These are phyloP conservation scores for Leccinum broughii DNA, from an alignment of 768 basidiomycete genomes.

Conservation along the genomic window DNA sequence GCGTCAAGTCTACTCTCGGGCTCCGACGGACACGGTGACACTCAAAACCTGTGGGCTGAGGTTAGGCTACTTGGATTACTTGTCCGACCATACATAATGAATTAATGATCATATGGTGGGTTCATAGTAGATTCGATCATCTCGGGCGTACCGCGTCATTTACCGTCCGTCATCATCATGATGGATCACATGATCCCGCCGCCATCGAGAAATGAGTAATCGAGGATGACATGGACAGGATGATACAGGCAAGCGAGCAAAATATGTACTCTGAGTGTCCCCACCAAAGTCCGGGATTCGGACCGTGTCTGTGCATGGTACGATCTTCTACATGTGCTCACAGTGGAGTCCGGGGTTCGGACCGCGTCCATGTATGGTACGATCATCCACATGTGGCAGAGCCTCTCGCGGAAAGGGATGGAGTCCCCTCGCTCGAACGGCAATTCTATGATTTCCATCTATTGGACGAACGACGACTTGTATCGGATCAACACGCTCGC, in stretches of 20 bases:
- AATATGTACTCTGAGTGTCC: too few relatives aligned
- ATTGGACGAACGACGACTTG: not conserved
- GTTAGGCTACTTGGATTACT: too few relatives aligned
- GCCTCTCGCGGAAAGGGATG: not conserved
- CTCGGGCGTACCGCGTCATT: not conserved
- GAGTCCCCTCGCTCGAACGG: not conserved
- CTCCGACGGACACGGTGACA: not conserved
- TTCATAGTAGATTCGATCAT: not conserved
- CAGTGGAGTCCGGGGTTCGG: not conserved
- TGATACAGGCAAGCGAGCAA: too few relatives aligned
- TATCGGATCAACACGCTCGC: too few relatives aligned
- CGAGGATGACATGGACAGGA: not conserved
- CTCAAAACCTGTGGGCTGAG: too few relatives aligned
- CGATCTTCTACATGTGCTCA: too few relatives aligned
- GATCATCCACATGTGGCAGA: not conserved
- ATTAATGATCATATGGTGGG: too few relatives aligned
- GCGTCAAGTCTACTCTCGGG: too few relatives aligned
- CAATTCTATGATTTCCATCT: not conserved
- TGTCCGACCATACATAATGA: too few relatives aligned
- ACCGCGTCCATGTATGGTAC: too few relatives aligned
- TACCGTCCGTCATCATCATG: not conserved
- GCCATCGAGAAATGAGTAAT: not conserved
- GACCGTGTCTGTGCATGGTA: too few relatives aligned
- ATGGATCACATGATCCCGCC: not conserved
- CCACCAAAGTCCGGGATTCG: too few relatives aligned